phyloP scores from a whole-genome alignment of 2,329 filamentous ascomycete genomes.

The Septoria petroselini region DNA sequence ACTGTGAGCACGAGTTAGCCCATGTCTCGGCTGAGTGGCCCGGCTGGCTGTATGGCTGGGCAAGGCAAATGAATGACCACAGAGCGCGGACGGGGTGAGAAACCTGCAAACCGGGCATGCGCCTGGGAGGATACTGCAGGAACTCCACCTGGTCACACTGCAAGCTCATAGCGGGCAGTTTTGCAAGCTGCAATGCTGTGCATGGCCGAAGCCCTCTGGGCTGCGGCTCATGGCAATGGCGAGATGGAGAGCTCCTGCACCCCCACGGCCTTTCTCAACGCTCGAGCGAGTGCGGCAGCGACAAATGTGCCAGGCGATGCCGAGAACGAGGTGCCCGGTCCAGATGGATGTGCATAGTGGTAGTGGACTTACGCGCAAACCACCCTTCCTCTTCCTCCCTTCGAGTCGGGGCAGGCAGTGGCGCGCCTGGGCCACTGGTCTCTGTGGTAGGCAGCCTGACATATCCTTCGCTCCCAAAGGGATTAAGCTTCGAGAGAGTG shows the following conservation, averaged over 20 bases:
- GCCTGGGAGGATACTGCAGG: conserved; percentile 30
- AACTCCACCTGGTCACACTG: conserved; percentile 29
- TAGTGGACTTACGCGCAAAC: conserved; percentile 77
- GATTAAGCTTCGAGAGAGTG: conserved; percentile 79
- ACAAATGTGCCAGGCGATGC: conserved; percentile 18
- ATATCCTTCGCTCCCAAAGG: conserved; percentile 82
- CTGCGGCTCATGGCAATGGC: conserved; percentile 9
- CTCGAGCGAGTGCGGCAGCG: conserved; percentile 24
- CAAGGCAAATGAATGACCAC: conserved; percentile 19
- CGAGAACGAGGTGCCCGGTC: conserved; percentile 1
- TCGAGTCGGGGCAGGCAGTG: conserved; percentile 76
- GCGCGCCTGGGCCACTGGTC: conserved; percentile 69
- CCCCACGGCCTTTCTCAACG: conserved; percentile 16
- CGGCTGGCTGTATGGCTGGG: conserved; percentile 15
- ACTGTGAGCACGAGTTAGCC: conserved; percentile 57
- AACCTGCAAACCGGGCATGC: conserved; percentile 24
- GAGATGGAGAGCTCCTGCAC: conserved; percentile 21
- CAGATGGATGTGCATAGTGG: conserved; percentile 9
- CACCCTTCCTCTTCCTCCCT: conserved; percentile 94
- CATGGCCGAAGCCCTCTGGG: conserved; percentile 26
- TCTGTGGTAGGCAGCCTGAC: conserved; percentile 86
- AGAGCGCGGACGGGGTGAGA: conserved; percentile 15
- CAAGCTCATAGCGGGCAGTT: conserved; percentile 13
- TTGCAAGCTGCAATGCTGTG: conserved; percentile 26
- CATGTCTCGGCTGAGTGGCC: conserved; percentile 34